These are phyloP conservation scores for Conticribra weissflogii DNA, from an alignment of 108 stramenopile genomes.

Conservation along the genomic window DNA sequence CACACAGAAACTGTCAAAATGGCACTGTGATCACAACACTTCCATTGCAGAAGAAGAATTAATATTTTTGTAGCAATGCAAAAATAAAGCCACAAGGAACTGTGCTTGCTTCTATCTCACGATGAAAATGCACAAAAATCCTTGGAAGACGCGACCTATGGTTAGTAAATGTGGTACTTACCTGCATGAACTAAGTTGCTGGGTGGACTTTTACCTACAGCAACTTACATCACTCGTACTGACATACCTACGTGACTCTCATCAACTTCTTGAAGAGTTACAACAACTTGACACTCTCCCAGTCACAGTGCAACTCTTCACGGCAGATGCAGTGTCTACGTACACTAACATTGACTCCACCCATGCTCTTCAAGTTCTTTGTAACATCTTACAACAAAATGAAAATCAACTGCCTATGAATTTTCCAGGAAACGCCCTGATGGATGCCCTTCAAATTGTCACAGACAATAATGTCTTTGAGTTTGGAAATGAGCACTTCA, in stretches of 20 bases:
- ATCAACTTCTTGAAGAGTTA: neutral
- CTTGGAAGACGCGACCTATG: neutral
- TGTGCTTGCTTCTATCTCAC: neutral
- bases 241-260: slow-evolving; percentile 2
- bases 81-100: neutral
- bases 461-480: slow-evolving; percentile 17
- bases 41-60: neutral
- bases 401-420: neutral
- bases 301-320: slow-evolving; percentile 18
- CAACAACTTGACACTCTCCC: slow-evolving; percentile 8
- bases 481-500: slow-evolving; percentile 25
- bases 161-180: neutral
- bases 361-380: slow-evolving; percentile 15
- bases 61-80: neutral
- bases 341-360: slow-evolving; percentile 38
- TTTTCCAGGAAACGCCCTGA: slow-evolving; percentile 4
- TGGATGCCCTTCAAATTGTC: slow-evolving; percentile 8
- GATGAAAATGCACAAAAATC: neutral
- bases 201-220: neutral
- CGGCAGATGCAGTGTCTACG: slow-evolving; percentile 40
- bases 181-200: neutral
- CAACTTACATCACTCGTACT: neutral
- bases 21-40: neutral
- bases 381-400: neutral
- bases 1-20: neutral